phyloP scores from a whole-genome alignment of 2,329 filamentous ascomycete species.

The Alternaria atra region DNA sequence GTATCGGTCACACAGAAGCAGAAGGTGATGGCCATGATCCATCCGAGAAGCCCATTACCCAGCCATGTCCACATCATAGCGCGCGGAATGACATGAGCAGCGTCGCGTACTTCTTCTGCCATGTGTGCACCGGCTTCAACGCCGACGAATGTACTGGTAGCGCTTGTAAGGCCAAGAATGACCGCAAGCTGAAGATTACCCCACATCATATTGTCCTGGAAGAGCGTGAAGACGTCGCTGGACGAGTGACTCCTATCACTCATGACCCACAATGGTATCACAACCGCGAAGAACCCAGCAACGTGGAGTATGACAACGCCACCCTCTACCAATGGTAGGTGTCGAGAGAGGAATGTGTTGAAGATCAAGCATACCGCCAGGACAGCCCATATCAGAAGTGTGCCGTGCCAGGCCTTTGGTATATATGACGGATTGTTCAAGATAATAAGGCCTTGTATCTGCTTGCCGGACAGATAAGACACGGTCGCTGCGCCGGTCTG shows the following conservation, averaged over 20 bases:
- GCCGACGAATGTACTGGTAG: conserved; percentile 52
- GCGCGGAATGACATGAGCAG: conserved; percentile 38
- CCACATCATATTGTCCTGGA: conserved; percentile 51
- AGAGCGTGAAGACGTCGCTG: conserved; percentile 55
- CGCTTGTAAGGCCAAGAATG: conserved; percentile 47
- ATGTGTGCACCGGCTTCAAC: conserved; percentile 49
- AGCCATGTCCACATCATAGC: conserved; percentile 51
- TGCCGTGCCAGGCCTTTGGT: conserved; percentile 56
- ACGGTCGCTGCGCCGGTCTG: conserved; percentile 56
- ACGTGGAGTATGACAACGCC: conserved; percentile 55
- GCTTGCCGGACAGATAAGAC: conserved; percentile 53
- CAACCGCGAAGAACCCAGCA: conserved; percentile 59
- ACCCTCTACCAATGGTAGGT: conserved; percentile 40
- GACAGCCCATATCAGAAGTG: conserved; percentile 57
- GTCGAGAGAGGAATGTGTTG: conserved; percentile 54
- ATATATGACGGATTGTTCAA: conserved; percentile 54
- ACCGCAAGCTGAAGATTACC: background rate
- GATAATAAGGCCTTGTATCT: conserved; percentile 49
- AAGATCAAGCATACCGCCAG: conserved; percentile 45
- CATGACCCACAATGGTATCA: conserved; percentile 47
- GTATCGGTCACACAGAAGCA: conserved; percentile 23
- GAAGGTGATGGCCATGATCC: conserved; percentile 40
- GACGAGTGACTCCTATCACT: conserved; percentile 44
- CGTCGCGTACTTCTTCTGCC: conserved; percentile 42
- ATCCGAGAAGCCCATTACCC: conserved; percentile 49